Base-by-base conservation (phyloP, 768 basidiomycete genomes). In the Rhodotorula diobovata region DNA sequence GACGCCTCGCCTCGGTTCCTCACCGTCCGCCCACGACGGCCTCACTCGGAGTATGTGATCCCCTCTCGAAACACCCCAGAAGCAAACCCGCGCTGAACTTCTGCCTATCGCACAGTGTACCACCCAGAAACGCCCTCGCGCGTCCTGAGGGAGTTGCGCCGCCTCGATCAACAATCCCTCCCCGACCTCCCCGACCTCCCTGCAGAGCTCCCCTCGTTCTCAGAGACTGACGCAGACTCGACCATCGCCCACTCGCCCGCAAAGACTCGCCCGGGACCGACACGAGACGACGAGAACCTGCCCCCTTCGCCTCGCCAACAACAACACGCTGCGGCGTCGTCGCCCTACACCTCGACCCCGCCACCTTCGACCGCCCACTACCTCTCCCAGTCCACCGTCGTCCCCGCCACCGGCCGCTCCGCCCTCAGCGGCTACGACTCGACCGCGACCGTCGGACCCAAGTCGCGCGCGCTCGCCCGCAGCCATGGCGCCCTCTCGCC, bases 111-210 rank as follows among this genome's bases (percentile, higher is more conserved):
- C n/a, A 23, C 55, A 66, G 64, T 73, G 72, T 73, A 64, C 48
- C 53, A 66, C 16, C 66, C 61, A 11, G 73, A 74, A 41, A 74
- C 73, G 61, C 73, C 73, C n/a, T 74, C 73, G 51, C 57, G 73
- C 14, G 66, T 74, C 25, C 48, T 74, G 41, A 56, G 73, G 43
- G n/a, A 58, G 39, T 59, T 74, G 41, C 43, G 67, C 45, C 53
- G 34, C 25, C 51, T 73, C 32, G 45, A 67, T 35, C 56, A 66
- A 54, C 58, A 63, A 18, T 30, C 57, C 2, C 68, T 74, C 11
- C 73, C 73, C 21, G 68, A 63, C 57, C 65, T 73, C 20, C 68
- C 73, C 7, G 57, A 39, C 46, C 61, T 74, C 35, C 71, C 71
- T 2, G 39, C 58, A 23, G 66, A 67, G 66, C 63, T 64, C 37